Conservation (phyloP, 176 grass and related monocot species). For the Eleusine coracana region DNA sequence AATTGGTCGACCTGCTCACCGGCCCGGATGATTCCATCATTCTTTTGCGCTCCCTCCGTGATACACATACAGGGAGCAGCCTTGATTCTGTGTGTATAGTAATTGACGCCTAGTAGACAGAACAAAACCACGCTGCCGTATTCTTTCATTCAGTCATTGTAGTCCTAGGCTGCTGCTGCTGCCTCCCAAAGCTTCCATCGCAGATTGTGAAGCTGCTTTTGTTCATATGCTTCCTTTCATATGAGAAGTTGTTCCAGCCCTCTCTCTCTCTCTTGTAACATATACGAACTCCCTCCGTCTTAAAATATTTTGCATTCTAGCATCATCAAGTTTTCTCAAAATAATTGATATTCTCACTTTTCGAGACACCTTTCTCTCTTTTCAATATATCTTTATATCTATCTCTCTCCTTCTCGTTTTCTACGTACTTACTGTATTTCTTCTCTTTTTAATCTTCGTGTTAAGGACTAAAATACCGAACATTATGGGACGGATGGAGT, state of each 20-base stretch:
- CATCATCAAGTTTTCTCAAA: too few species aligned
- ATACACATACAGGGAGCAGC: not conserved
- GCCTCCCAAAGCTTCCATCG: conserved; percentile 47
- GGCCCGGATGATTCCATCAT: conserved; percentile 17
- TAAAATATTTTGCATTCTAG: too few species aligned
- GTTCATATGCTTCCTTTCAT: conserved; percentile 60
- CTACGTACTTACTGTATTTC: too few species aligned
- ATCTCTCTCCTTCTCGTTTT: too few species aligned
- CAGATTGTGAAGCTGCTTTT: conserved; percentile 71
- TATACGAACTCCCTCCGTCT: not conserved
- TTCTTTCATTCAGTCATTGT: conserved; percentile 63
- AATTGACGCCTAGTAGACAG: conserved; percentile 38
- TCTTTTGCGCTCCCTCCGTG: conserved; percentile 36
- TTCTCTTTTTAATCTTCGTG: too few species aligned
- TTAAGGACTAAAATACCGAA: too few species aligned
- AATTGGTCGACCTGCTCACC: too few species aligned
- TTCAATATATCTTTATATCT: too few species aligned
- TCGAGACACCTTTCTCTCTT: too few species aligned
- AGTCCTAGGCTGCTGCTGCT: conserved; percentile 20
- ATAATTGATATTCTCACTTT: too few species aligned
- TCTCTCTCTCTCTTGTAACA: conserved; percentile 17
- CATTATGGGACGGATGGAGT: too few species aligned
- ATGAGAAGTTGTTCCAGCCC: conserved; percentile 57
- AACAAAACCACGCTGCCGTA: conserved; percentile 27
- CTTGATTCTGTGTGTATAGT: conserved; percentile 55